Base-by-base conservation (phyloP, 805 yeast species). In the Teunomyces tritomae region DNA sequence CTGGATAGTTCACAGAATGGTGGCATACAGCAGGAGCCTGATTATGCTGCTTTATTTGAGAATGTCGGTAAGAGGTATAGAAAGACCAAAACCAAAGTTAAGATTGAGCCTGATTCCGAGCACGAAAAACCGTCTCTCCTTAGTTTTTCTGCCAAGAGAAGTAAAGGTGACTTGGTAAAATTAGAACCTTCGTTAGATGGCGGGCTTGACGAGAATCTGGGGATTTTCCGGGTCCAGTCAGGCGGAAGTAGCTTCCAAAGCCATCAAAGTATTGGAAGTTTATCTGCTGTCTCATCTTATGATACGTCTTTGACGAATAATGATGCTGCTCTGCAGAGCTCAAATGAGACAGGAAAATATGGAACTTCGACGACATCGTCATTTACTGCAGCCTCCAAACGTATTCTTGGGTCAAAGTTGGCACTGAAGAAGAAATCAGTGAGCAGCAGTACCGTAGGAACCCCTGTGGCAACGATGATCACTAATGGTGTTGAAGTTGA, bases 11-110 rank as follows among this genome's bases (percentile, higher is more conserved):
- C 64, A 5, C 37, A 50, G 16, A 28, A 29, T 49, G 48, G 10
- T 44, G 40, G 28, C 5, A 24, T 9, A 8, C 41, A 39, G n/a
- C 45, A 35, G 37, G 71, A 65, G 45, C 77, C 77, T 2, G 72
- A 73, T 53, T 73, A 73, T 53, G 76, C 70, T 3, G 75, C 77
- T 4, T 61, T 73, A 27, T 73, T 73, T 54, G 69, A 72, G 47
- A 69, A 68, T 39, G 75, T 73, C 4, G 76, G 76, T 1, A 73
- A 72, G 47, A 51, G 77, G 29, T 54, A 54, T 39, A 63, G 60
- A 46, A 68, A 68, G 41, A 36, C 56, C 14, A 68, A 63, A 33
- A 44, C 53, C 3, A 63, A 58, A 42, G 47, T 51, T 11, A 64
- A 64, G 45, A 40, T 45, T 9, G 69, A 64, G 14, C 41, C 45